Evolutionary conservation across 2,329 filamentous ascomycete genomes (phyloP).

Genomic region (Fusarium sp.): DNA sequence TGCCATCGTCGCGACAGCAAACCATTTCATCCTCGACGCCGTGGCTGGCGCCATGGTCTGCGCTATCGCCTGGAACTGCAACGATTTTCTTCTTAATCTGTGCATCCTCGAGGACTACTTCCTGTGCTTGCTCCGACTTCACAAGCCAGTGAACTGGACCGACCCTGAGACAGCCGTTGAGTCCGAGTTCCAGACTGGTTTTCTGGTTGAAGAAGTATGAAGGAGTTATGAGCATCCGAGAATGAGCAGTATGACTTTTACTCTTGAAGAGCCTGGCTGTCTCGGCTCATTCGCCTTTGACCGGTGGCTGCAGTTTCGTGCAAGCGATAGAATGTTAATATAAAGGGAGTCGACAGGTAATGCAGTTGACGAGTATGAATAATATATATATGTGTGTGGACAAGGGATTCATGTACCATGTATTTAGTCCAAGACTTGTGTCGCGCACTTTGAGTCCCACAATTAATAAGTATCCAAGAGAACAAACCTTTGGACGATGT

Average conservation of each 20-base stretch:
- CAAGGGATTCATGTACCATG: conserved; percentile 19
- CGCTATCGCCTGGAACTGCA: conserved; percentile 67
- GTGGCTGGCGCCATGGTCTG: conserved; percentile 74
- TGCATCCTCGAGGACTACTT: conserved; percentile 74
- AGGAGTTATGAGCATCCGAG: neutral
- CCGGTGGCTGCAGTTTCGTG: neutral
- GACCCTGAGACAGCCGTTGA: conserved; percentile 51
- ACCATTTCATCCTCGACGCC: conserved; percentile 77
- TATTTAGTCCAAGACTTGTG: conserved; percentile 10
- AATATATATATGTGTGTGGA: conserved; percentile 21
- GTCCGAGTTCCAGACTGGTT: conserved; percentile 43
- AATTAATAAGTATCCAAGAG: no score
- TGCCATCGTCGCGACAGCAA: conserved; percentile 76
- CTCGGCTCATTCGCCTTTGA: neutral
- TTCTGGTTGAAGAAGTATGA: conserved; percentile 40
- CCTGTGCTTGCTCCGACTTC: conserved; percentile 67
- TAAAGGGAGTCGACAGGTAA: neutral
- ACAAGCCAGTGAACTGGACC: conserved; percentile 65
- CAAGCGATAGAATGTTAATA: conserved; percentile 13
- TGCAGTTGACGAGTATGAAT: conserved; percentile 1
- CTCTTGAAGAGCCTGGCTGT: neutral
- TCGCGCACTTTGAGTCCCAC: neutral
- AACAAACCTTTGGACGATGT: neutral
- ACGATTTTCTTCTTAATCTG: conserved; percentile 67
- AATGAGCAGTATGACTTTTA: conserved; percentile 21